Percentiles rank a stretch among this genome's conserved stretches.
These are phyloP conservation scores for Rubus parviflorus DNA, from an alignment of 306 rosid species.

Conservation along the genomic window DNA sequence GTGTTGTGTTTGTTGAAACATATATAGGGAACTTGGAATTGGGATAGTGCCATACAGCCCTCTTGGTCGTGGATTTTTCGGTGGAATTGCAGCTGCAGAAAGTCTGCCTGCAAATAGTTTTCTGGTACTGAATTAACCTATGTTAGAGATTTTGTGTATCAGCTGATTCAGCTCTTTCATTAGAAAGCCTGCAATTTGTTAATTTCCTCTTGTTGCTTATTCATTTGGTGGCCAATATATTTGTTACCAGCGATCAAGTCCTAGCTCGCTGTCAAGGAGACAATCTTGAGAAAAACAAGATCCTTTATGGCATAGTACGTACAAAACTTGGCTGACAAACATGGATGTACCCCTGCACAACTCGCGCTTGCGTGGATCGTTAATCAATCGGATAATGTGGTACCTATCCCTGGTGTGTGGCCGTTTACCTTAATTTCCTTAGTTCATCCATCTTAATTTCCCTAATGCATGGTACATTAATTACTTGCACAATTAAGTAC, in stretches of 20 bases:
- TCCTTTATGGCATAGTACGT: neutral
- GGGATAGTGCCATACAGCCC: constrained; percentile 10
- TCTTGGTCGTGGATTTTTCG: constrained; percentile 36
- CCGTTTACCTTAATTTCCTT: neutral
- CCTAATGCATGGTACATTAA: too few species aligned
- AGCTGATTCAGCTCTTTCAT: neutral
- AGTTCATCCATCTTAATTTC: neutral
- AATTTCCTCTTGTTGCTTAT: too few species aligned
- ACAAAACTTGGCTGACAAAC: neutral
- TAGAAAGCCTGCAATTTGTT: too few species aligned
- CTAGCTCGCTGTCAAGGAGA: neutral
- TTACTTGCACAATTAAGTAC: too few species aligned
- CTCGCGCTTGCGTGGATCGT: neutral
- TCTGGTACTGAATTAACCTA: constrained; percentile 21
- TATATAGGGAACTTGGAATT: constrained; percentile 19
- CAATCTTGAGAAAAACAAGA: neutral
- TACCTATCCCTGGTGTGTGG: neutral
- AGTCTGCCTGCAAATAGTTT: constrained; percentile 12
- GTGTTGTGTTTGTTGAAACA: constrained; percentile 3
- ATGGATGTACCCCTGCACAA: neutral
- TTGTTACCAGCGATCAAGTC: neutral
- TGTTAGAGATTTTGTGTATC: neutral
- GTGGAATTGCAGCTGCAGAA: constrained; percentile 22
- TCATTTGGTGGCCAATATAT: neutral
- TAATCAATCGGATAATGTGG: neutral